These are phyloP conservation scores for Pseudozyma sp. DNA, from an alignment of 1,284 basidiomycete genomes.

Conservation along the genomic window DNA sequence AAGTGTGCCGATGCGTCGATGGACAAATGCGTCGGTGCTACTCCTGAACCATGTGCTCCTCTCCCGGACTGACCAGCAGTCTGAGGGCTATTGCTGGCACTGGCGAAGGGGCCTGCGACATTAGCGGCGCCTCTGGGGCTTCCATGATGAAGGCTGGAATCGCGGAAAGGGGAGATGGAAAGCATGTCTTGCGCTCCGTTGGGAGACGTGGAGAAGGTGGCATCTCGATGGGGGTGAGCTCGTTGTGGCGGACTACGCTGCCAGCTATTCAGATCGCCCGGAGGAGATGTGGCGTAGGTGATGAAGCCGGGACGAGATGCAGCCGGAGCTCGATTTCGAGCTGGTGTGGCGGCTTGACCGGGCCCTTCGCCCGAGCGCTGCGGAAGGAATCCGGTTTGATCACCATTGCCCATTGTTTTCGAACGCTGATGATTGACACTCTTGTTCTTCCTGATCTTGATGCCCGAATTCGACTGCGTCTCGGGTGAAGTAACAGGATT, in stretches of 20 bases:
- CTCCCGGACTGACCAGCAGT: slow-evolving; percentile 7
- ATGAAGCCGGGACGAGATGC: slow-evolving; percentile 36
- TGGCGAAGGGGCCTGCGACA: slow-evolving; percentile 19
- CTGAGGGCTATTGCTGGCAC: slow-evolving; percentile 39
- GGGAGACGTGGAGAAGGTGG: slow-evolving; percentile 29
- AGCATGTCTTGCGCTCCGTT: slow-evolving; percentile 37
- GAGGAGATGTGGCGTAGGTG: slow-evolving; percentile 38
- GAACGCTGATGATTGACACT: slow-evolving; percentile 38
- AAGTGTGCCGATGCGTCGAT: slow-evolving; percentile 60
- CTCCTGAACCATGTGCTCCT: slow-evolving; percentile 16
- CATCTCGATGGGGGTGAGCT: slow-evolving; percentile 14
- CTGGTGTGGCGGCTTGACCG: slow-evolving; percentile 33
- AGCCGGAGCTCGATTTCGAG: slow-evolving; percentile 16
- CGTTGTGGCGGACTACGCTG: slow-evolving; percentile 32
- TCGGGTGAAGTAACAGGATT: not conserved
- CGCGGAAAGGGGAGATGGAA: slow-evolving; percentile 42
- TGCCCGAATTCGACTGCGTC: slow-evolving; percentile 24
- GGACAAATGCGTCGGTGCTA: slow-evolving; percentile 29
- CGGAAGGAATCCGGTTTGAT: slow-evolving; percentile 16
- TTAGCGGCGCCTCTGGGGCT: slow-evolving; percentile 24
- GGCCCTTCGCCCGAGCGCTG: slow-evolving; percentile 23
- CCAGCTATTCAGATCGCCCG: slow-evolving; percentile 23
- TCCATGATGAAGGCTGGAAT: slow-evolving; percentile 36
- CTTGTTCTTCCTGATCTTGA: slow-evolving; percentile 47
- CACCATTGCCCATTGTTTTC: slow-evolving; percentile 25